phyloP scores from a whole-genome alignment of 192 early-diverging fungal genomes.

The Coemansia sp. region DNA sequence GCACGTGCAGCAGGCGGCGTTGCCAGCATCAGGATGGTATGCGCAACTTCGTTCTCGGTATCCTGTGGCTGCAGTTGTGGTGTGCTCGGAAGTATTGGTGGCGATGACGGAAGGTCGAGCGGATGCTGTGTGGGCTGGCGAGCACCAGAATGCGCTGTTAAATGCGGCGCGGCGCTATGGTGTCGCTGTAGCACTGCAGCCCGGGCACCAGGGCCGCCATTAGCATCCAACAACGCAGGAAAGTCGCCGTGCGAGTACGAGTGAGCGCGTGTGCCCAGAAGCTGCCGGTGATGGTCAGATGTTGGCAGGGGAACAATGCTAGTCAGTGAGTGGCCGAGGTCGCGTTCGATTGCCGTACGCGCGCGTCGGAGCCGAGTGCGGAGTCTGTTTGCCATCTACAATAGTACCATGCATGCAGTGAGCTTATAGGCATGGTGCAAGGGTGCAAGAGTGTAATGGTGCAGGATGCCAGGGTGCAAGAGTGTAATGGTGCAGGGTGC shows the following conservation, averaged over 20 bases:
- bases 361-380: slow-evolving; percentile 39
- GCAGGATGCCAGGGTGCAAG: too few species aligned
- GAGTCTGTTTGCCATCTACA: slow-evolving; percentile 36
- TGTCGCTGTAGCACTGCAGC: slow-evolving; percentile 10
- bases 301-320: slow-evolving; percentile 12
- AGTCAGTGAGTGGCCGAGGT: slow-evolving; percentile 38
- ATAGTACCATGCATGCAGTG: neutral
- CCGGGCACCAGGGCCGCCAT: neutral
- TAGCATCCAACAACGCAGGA: neutral
- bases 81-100: slow-evolving; percentile 15
- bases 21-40: slow-evolving; percentile 41
- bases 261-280: slow-evolving; percentile 24
- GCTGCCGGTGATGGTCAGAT: slow-evolving; percentile 5
- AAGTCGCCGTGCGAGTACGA: slow-evolving; percentile 33
- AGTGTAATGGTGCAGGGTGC: too few species aligned
- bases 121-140: neutral
- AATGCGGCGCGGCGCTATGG: slow-evolving; percentile 10
- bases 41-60: slow-evolving; percentile 34
- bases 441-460: too few species aligned
- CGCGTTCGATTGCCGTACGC: slow-evolving; percentile 26
- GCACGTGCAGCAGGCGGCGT: slow-evolving; percentile 38
- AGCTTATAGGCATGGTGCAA: neutral
- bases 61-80: slow-evolving; percentile 19
- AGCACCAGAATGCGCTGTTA: neutral
- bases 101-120: slow-evolving; percentile 19